phyloP scores from a whole-genome alignment of 73 alveolate genomes.

The Symbiodinium natans region DNA sequence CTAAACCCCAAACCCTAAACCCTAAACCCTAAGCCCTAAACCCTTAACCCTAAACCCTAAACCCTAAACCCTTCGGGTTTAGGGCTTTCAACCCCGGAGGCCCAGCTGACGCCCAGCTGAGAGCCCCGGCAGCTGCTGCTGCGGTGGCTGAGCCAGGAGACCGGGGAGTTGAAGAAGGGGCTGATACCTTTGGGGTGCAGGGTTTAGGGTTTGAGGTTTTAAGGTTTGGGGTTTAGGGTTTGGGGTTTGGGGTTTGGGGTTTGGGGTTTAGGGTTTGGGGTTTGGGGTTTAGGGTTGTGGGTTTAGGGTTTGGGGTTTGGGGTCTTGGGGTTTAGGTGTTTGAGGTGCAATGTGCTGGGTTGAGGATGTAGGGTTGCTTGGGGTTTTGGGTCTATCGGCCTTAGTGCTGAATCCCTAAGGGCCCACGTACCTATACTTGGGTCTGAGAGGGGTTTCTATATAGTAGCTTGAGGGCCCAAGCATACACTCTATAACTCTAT shows the following conservation, averaged over 20 bases:
- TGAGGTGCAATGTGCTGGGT: too few species aligned
- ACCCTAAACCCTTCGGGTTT: neutral
- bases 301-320: neutral
- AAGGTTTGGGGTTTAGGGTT: neutral
- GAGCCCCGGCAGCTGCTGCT: constrained; percentile 54
- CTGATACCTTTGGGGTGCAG: constrained; percentile 30
- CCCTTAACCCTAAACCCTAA: neutral
- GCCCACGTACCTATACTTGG: too few species aligned
- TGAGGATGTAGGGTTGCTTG: too few species aligned
- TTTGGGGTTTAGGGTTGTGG: neutral
- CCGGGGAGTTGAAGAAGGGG: constrained; percentile 77
- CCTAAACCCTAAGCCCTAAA: too few species aligned
- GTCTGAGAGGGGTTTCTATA: too few species aligned
- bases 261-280: neutral
- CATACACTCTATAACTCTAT: too few species aligned
- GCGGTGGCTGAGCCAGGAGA: constrained; percentile 61
- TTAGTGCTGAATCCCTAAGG: too few species aligned
- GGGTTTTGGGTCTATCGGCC: too few species aligned
- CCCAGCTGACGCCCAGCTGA: too few species aligned
- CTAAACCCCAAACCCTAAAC: too few species aligned
- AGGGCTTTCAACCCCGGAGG: too few species aligned
- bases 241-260: neutral
- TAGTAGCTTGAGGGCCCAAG: too few species aligned
- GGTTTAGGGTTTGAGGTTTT: neutral
- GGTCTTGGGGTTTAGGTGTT: neutral